Conservation (phyloP, 1,284 basidiomycete genomes). For the Ceratobasidium sp. region DNA sequence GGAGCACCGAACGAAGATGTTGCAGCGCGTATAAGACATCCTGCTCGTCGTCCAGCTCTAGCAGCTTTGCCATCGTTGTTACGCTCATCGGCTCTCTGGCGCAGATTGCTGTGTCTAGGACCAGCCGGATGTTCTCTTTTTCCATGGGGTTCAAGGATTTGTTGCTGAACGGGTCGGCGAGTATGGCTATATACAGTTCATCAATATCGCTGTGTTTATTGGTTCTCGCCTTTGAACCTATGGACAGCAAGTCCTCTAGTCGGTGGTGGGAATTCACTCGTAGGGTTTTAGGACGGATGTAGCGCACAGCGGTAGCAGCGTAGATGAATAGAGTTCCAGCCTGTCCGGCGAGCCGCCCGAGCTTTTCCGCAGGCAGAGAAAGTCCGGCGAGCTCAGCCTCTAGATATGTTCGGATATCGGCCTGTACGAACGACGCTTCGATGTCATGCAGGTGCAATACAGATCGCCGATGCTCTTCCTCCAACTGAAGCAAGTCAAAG, state of each 20-base stretch:
- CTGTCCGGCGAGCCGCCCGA: neutral
- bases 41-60: neutral
- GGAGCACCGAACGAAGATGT: neutral
- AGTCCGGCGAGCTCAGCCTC: neutral
- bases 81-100: constrained; percentile 1
- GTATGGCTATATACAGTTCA: too few relatives aligned
- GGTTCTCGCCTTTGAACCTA: too few relatives aligned
- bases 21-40: neutral
- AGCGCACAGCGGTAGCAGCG: constrained; percentile 5
- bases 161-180: too few relatives aligned
- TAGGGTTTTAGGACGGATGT: neutral
- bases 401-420: constrained; percentile 22
- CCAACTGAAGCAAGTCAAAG: neutral
- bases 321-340: constrained; percentile 3
- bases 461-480: neutral
- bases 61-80: neutral
- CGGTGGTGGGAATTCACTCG: too few relatives aligned
- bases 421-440: constrained; percentile 21
- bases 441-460: constrained; percentile 17
- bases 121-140: too few relatives aligned
- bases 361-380: neutral
- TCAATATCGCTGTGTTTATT: too few relatives aligned
- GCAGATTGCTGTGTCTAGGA: too few relatives aligned
- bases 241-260: too few relatives aligned
- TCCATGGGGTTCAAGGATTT: too few relatives aligned